A percentile compares a stretch with the other conserved stretches of the same genome.
Evolutionary conservation across 768 basidiomycete species (phyloP).

Genomic region (Psilocybe cubensis): DNA sequence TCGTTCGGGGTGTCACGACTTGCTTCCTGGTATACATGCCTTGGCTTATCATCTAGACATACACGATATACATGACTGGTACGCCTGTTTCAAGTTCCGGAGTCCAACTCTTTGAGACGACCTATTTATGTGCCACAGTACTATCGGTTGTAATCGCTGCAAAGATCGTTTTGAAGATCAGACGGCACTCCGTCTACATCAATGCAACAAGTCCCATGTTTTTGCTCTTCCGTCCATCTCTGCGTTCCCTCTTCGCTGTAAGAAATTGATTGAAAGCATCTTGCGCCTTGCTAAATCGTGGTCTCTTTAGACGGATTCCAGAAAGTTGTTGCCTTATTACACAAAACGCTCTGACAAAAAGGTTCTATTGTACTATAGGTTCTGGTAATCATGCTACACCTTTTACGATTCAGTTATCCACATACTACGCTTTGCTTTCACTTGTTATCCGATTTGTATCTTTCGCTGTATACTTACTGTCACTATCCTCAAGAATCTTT

Average conservation of each 20-base stretch:
- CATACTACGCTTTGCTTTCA: not conserved
- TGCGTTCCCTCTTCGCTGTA: not conserved
- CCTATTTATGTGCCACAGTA: slow-evolving; percentile 14
- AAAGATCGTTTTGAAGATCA: slow-evolving; percentile 21
- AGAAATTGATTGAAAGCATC: not conserved
- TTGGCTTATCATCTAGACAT: slow-evolving; percentile 59
- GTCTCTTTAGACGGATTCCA: not conserved
- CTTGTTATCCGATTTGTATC: too few relatives aligned
- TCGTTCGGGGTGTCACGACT: slow-evolving; percentile 48
- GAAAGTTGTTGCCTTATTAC: not conserved
- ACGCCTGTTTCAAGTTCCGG: slow-evolving; percentile 15
- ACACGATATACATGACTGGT: slow-evolving; percentile 54
- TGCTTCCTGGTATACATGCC: slow-evolving; percentile 43
- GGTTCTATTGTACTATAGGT: not conserved
- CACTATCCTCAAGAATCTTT: too few relatives aligned
- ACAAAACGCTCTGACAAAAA: slow-evolving; percentile 10
- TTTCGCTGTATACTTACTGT: not conserved
- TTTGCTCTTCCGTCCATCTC: slow-evolving; percentile 5
- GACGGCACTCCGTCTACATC: slow-evolving; percentile 22
- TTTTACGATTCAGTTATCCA: not conserved
- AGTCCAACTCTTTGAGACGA: not conserved
- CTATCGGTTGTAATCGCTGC: slow-evolving; percentile 26
- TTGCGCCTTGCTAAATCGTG: not conserved
- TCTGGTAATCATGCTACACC: not conserved
- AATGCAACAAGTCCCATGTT: slow-evolving; percentile 17